Percentiles rank a stretch among this genome's conserved stretches.
These are phyloP conservation scores for Aspergillus caelatus DNA, from an alignment of 2,329 filamentous ascomycete genomes.

Conservation along the genomic window DNA sequence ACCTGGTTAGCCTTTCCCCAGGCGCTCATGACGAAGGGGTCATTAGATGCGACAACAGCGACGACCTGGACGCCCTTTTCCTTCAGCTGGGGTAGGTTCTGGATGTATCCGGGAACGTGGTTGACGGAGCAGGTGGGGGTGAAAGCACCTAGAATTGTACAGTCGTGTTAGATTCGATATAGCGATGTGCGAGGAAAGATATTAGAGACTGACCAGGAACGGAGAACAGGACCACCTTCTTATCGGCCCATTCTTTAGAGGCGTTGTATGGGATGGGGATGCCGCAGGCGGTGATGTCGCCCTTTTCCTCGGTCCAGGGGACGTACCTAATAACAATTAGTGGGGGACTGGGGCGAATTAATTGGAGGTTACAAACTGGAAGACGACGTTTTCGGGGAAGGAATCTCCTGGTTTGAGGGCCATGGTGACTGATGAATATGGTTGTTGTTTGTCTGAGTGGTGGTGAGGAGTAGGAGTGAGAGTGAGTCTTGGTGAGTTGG, in stretches of 20 bases:
- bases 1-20: conserved; percentile 85
- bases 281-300: conserved; percentile 74
- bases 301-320: conserved; percentile 71
- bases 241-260: conserved; percentile 71
- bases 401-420: conserved; percentile 75
- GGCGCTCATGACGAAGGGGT: conserved; percentile 81
- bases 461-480: not conserved
- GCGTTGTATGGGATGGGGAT: conserved; percentile 78
- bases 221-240: conserved; percentile 74
- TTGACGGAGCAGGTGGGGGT: conserved; percentile 80
- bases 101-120: conserved; percentile 78
- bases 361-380: conserved; percentile 57
- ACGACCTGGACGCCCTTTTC: conserved; percentile 80
- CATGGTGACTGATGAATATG: conserved; percentile 14
- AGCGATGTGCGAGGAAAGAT: not conserved
- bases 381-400: conserved; percentile 79
- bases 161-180: not conserved
- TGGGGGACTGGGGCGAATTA: not conserved
- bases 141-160: conserved; percentile 63
- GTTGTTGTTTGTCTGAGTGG: not conserved
- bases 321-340: conserved; percentile 61
- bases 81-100: conserved; percentile 69
- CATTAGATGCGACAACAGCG: conserved; percentile 78
- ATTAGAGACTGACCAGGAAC: conserved; percentile 58
- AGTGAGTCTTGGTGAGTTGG: not conserved